Percentiles rank a stretch among this genome's conserved stretches.
Conservation (phyloP, 2,329 filamentous ascomycete species). For the Capronia coronata region DNA sequence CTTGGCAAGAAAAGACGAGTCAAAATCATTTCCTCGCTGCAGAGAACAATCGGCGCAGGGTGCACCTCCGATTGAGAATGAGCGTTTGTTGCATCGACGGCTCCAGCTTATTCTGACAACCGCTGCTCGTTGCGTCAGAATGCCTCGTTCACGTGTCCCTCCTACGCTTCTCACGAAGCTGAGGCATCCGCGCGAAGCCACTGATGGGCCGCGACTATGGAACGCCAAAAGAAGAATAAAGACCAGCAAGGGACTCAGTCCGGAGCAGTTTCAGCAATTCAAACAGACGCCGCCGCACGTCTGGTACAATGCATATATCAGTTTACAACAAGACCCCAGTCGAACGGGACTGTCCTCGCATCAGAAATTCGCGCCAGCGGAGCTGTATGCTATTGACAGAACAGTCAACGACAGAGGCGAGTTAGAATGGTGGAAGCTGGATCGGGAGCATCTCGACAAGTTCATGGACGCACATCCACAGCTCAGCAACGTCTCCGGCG, state of each 20-base stretch:
- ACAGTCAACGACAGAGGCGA: conserved; percentile 3
- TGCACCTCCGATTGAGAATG: too few relatives aligned
- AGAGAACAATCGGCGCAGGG: background rate
- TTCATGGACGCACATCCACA: conserved; percentile 23
- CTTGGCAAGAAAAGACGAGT: too few relatives aligned
- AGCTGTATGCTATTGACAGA: conserved; percentile 1
- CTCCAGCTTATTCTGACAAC: background rate
- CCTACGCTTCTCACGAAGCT: conserved; percentile 15
- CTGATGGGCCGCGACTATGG: conserved; percentile 23
- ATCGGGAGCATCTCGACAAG: conserved; percentile 21
- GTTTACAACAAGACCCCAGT: background rate
- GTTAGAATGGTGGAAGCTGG: conserved; percentile 24
- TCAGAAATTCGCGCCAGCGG: background rate
- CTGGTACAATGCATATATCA: conserved; percentile 1
- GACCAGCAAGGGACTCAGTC: conserved; percentile 14
- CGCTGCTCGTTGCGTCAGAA: background rate
- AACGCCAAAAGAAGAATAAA: conserved; percentile 27
- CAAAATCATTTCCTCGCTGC: background rate
- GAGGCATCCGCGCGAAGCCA: background rate
- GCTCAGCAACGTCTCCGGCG: conserved; percentile 12
- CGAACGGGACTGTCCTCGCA: background rate
- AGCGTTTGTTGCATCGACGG: too few relatives aligned
- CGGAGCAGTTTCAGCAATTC: conserved; percentile 1
- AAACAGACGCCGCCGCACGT: conserved; percentile 2
- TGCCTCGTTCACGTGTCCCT: conserved; percentile 21